Conservation (phyloP, 1,139 yeast genomes). For the Casaregolazyma lundiana region DNA sequence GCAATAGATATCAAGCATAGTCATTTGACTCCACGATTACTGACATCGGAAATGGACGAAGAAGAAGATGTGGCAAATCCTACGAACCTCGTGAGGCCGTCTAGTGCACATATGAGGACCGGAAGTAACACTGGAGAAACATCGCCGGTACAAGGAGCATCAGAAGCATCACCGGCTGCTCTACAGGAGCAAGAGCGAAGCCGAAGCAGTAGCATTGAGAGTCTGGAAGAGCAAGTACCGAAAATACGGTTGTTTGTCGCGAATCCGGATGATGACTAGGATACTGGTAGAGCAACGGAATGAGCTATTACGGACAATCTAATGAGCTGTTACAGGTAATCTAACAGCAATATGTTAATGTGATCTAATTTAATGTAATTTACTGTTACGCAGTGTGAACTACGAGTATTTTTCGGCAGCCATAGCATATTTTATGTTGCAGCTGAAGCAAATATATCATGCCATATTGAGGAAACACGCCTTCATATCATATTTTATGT, state of each 20-base stretch:
- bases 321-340: too few species aligned
- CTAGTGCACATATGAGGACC: conserved; percentile 2
- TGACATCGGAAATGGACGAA: conserved; percentile 76
- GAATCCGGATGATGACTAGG: conserved; percentile 56
- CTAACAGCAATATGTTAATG: too few species aligned
- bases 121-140: conserved; percentile 3
- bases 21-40: conserved; percentile 64
- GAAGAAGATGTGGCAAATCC: conserved; percentile 37
- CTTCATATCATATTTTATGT: too few species aligned
- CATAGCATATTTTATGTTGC: too few species aligned
- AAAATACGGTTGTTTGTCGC: conserved; percentile 56
- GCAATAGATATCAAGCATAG: conserved; percentile 66
- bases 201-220: conserved; percentile 28
- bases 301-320: too few species aligned
- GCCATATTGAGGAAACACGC: too few species aligned
- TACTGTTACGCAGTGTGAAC: too few species aligned
- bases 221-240: conserved; percentile 38
- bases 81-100: conserved; percentile 9
- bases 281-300: too few species aligned
- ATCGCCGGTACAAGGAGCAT: not conserved
- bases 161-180: not conserved
- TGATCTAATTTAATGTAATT: too few species aligned
- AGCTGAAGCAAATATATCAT: too few species aligned
- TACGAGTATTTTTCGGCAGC: too few species aligned
- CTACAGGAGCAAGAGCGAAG: not conserved